Evolutionary conservation across 2,329 filamentous ascomycete species (phyloP), one percentile per base, ranked within the genome.

Genomic region (Penicillium sclerotiorum): DNA sequence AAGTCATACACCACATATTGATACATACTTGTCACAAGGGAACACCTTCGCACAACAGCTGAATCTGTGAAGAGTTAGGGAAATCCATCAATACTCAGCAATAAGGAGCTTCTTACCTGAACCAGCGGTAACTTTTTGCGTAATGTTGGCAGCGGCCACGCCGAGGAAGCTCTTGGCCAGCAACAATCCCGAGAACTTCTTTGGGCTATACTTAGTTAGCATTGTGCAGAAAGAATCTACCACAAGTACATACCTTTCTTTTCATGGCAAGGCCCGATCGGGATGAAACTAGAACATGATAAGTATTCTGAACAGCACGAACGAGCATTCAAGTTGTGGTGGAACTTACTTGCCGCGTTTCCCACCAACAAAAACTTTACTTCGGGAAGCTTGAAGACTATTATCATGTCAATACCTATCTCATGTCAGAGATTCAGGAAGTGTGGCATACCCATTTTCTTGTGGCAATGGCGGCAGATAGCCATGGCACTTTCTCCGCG

Each of bases 401-500:
- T 21, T 7, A 15, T 0, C 8, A 36, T 23, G 22, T 45, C 17
- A 46, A 35, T 25, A 11, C 8, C 3, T 23, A 23, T 36, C 20
- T 25, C 2, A 49, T 20, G 22, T 7, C 7, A 5, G 0, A 23
- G 12, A 5, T 32, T 20, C 17, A 27, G 20, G 22, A 5, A 15
- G 11, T 4, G 39, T 50, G 30, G 60, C 73, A 9, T 70, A 80
- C 78, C 87, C 80, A 94, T 92, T 66, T 86, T 87, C 45, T 79
- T 78, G 74, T 94, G 89, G 67, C 90, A 95, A 61, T 87, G 82
- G 41, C 89, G 83, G 71, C 90, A 95, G 30, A 90, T 80, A 50
- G 90, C 88, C 62, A 84, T 85, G 18, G 83, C 81, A 15, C 82
- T 83, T 52, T 93, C 88, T 38, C 88, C 89, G 21, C 87, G 80